Evolutionary conservation across 805 yeast genomes (phyloP).

Genomic region (Kodamaea nitidulidarum): DNA sequence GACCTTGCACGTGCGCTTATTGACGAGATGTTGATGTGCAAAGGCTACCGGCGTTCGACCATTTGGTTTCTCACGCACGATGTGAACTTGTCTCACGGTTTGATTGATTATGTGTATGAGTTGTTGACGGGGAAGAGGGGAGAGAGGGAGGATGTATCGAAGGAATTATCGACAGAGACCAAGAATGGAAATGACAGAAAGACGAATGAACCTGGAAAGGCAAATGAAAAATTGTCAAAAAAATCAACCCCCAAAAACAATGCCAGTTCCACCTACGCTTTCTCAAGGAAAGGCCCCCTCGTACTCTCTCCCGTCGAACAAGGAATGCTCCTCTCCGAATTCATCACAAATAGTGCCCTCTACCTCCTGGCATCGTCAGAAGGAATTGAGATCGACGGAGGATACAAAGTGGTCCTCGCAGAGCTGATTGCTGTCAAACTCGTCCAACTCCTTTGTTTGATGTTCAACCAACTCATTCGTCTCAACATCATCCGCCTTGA

Average conservation of each 20-base stretch:
- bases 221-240: background rate
- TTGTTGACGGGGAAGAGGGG: constrained; percentile 58
- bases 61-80: constrained; percentile 66
- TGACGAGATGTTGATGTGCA: constrained; percentile 70
- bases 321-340: constrained; percentile 67
- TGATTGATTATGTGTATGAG: constrained; percentile 63
- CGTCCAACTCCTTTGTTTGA: constrained; percentile 55
- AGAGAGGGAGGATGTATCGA: too few relatives aligned
- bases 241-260: background rate
- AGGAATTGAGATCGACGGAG: constrained; percentile 28
- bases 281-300: constrained; percentile 18
- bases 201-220: background rate
- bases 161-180: too few relatives aligned
- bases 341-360: constrained; percentile 48
- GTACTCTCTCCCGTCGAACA: constrained; percentile 55
- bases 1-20: constrained; percentile 50
- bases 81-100: constrained; percentile 48
- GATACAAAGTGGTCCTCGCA: constrained; percentile 25
- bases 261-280: background rate
- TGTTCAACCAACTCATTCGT: constrained; percentile 52
- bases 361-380: constrained; percentile 28
- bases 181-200: background rate
- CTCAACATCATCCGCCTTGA: constrained; percentile 40
- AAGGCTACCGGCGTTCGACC: constrained; percentile 57
- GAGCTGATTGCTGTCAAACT: constrained; percentile 37